Evolutionary conservation across 116 monocot species (phyloP).

Genomic region (Phalaenopsis hybrid): DNA sequence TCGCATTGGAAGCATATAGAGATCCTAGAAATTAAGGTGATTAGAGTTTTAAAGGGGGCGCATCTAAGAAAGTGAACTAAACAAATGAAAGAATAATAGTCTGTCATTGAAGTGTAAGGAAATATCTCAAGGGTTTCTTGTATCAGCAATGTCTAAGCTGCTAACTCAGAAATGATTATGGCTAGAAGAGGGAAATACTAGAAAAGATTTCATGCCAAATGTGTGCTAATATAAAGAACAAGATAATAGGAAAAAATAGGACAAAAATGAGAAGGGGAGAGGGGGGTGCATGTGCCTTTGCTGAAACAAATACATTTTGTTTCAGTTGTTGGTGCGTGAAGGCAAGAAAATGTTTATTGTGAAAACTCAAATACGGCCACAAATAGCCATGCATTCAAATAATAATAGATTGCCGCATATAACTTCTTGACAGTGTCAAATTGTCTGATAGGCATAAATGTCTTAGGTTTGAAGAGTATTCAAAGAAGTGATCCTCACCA

Average conservation of each 20-base stretch:
- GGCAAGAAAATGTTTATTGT: neutral
- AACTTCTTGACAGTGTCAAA: no score
- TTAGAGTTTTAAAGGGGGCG: no score
- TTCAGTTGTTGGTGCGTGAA: neutral
- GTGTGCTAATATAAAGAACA: neutral
- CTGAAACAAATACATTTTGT: neutral
- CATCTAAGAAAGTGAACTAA: no score
- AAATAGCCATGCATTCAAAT: neutral
- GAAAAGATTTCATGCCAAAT: neutral
- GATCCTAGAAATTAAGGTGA: no score
- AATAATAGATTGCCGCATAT: neutral
- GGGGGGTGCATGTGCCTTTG: neutral
- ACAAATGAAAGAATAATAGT: no score
- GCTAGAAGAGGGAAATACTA: neutral
- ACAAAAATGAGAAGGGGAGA: neutral
- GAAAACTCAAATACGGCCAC: neutral
- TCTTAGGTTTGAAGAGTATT: neutral
- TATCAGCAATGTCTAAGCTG: no score
- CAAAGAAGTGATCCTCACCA: neutral
- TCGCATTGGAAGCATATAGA: no score
- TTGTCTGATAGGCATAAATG: neutral
- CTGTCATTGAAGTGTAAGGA: no score
- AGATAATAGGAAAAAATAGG: neutral
- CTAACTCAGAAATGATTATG: neutral
- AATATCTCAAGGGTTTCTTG: no score